Conservation (phyloP, 73 alveolate genomes). For the Breviolum minutum region DNA sequence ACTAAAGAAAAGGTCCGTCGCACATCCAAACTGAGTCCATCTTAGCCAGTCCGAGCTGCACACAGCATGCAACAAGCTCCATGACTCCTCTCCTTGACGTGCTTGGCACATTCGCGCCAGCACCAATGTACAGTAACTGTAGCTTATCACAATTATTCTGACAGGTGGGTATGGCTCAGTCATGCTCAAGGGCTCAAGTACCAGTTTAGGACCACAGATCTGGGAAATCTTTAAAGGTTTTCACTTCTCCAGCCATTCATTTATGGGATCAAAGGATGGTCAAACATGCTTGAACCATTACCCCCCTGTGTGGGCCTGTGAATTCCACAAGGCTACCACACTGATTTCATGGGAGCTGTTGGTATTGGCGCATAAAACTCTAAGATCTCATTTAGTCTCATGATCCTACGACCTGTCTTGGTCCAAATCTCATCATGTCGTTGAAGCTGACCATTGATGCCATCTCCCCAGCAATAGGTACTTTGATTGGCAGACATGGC, state of each 20-base stretch:
- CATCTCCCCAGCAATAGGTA: slow-evolving; percentile 75
- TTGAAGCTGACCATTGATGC: slow-evolving; percentile 54
- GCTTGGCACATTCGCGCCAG: no score
- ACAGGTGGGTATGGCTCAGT: no score
- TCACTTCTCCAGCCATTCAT: background rate
- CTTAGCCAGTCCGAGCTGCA: background rate
- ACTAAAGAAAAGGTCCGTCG: background rate
- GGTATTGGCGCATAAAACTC: slow-evolving; percentile 36
- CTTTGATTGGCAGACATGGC: slow-evolving; percentile 29
- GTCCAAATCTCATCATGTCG: slow-evolving; percentile 53
- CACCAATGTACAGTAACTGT: no score
- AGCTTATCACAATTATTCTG: no score
- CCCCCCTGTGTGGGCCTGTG: no score
- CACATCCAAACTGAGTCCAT: background rate
- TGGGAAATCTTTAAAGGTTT: background rate
- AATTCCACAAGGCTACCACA: background rate
- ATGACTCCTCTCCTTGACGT: no score
- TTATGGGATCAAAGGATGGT: no score
- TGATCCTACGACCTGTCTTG: slow-evolving; percentile 38
- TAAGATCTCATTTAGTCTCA: slow-evolving; percentile 57
- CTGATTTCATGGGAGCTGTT: slow-evolving; percentile 74
- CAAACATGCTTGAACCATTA: no score
- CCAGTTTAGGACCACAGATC: background rate
- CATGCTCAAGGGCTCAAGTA: no score
- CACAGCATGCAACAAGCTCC: background rate